phyloP scores from a whole-genome alignment of 495 filamentous ascomycete species.

The Aspergillus bridgeri region DNA sequence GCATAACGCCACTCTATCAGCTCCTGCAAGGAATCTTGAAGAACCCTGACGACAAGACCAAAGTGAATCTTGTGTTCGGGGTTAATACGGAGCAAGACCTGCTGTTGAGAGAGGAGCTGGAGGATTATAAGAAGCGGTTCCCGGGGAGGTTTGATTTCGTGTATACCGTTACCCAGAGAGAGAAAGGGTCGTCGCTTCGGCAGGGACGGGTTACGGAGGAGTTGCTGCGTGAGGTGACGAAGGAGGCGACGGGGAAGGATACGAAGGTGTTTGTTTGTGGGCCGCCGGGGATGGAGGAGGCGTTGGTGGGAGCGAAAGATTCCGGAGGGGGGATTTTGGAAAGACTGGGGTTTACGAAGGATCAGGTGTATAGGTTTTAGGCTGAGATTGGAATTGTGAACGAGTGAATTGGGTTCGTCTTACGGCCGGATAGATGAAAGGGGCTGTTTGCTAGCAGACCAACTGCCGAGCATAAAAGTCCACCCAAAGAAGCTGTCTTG shows the following conservation, averaged over 20 bases:
- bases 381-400: background rate
- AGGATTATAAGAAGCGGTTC: slow-evolving; percentile 47
- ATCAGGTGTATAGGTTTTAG: slow-evolving; percentile 55
- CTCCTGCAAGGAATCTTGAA: slow-evolving; percentile 57
- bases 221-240: slow-evolving; percentile 47
- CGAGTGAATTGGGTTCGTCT: too few relatives aligned
- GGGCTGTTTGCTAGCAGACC: too few relatives aligned
- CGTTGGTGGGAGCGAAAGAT: slow-evolving; percentile 44
- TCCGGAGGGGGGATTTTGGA: slow-evolving; percentile 40
- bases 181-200: slow-evolving; percentile 27
- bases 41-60: slow-evolving; percentile 59
- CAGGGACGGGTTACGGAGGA: slow-evolving; percentile 58
- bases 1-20: slow-evolving; percentile 63
- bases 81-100: slow-evolving; percentile 61
- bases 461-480: too few relatives aligned
- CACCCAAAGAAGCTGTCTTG: too few relatives aligned
- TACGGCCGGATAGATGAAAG: background rate
- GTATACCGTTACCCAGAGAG: slow-evolving; percentile 53
- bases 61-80: slow-evolving; percentile 62
- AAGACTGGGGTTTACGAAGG: slow-evolving; percentile 51
- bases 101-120: slow-evolving; percentile 54
- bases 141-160: slow-evolving; percentile 56
- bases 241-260: slow-evolving; percentile 37
- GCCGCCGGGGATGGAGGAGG: slow-evolving; percentile 58
- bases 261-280: slow-evolving; percentile 66